Evolutionary conservation across 129 eudicot species (phyloP), one percentile per base, ranked within the genome.

Genomic region (Gnaphalium uliginosum): DNA sequence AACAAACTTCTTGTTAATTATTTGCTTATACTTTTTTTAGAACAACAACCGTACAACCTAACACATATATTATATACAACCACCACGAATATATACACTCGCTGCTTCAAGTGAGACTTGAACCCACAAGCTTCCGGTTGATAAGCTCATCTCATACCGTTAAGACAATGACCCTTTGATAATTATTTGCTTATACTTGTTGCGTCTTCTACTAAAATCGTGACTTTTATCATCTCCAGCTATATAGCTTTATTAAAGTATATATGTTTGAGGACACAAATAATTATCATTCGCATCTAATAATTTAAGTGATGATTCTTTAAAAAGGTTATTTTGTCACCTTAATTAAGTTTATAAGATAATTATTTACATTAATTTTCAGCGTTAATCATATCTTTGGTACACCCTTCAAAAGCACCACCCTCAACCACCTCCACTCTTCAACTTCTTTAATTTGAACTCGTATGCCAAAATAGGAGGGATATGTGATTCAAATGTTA

Each of bases 381-480:
- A 30, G 70, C 33, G 17, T 62, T 62, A 7, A 62, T 62, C 33
- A 7, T 26, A 6, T 29, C 39, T 62, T 14, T 53, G 15, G 35
- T 65, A 22, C 71, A 66, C 6, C 9, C 24, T n/a, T 66, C 71
- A 66, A 66, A 66, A 66, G 70, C 51, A 66, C 26, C 70, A 35
- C 29, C 70, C 70, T 10, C 71, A 66, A 66, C 71, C 51, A 66
- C 71, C 71, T 66, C 71, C 71, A 37, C 71, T 66, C 54, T 66
- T n/a, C 53, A 37, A 33, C 71, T 63, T 33, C 50, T 35, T 66
- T 30, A n/a, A 15, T 8, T 35, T 35, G 10, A 66, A 19, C 9
- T 9, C 71, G 5, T 66, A 66, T 18, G 50, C 37, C 25, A 19
- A 21, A 66, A 66, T n/a, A 32, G 70, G 13, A 35, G 18, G 37